Base-by-base conservation (phyloP, 2,329 filamentous ascomycete genomes). In the Podosphaera xanthii region DNA sequence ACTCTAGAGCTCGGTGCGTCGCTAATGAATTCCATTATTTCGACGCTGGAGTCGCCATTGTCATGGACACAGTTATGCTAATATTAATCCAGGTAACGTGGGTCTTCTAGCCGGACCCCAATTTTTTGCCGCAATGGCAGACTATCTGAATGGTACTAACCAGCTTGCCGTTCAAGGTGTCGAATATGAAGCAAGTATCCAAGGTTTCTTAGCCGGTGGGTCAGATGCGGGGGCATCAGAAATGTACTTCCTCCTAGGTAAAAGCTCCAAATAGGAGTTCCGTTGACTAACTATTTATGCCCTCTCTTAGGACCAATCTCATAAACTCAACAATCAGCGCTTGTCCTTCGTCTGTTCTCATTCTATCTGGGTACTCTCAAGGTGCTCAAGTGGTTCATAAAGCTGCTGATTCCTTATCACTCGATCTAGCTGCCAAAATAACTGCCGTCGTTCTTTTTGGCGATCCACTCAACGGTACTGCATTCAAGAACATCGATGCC, bases 131-230 rank as follows among this genome's bases (percentile, higher is more conserved):
- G 65, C 66, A 6, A 58, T 67, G 2, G 65, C 63, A 33, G 62
- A 55, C 9, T 33, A 55, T 55, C n/a, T 30, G 8, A 58, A 78
- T 61, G 74, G 73, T 22, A 69, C 67, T 4, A 68, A 68, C 48
- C 72, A 73, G 57, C 65, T 79, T 9, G 74, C 73, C 2, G 72
- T 78, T 9, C 78, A 80, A 67, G 78, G 77, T 50, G 74, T 80
- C 30, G 69, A 75, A 38, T 81, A 80, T 64, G 68, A 72, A 0
- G 78, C 77, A 3, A 67, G 69, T 55, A 61, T 73, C 14, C 61
- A 63, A 1, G 76, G 76, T 0, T 77, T 76, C 62, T 65, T 76
- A 3, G 68, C 68, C 10, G 73, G 74, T 7, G 76, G 76, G 1
- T 74, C 75, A 60, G 62, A 63, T 4, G 66, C 58, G 2, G 76